Conservation (phyloP, 2,329 filamentous ascomycete species). For the Exophiala sp. region DNA sequence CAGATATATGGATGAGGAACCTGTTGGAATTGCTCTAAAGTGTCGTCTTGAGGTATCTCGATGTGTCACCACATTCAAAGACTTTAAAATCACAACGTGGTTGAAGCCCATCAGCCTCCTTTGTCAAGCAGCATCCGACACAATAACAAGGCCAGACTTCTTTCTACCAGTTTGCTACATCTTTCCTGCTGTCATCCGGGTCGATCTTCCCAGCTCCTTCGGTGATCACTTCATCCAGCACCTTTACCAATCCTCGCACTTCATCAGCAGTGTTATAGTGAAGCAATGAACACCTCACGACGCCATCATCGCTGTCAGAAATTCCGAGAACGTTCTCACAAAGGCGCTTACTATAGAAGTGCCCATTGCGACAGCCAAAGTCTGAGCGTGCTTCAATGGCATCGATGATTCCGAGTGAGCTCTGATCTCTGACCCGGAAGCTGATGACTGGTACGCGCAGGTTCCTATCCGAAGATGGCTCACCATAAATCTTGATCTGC, state of each 20-base stretch:
- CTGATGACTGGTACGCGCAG: slow-evolving; percentile 64
- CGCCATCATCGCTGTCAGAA: slow-evolving; percentile 55
- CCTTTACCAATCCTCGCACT: slow-evolving; percentile 27
- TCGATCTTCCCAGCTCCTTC: slow-evolving; percentile 22
- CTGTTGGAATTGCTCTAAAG: too few relatives aligned
- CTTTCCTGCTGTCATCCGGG: slow-evolving; percentile 18
- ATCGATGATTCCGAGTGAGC: slow-evolving; percentile 53
- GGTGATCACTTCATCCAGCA: slow-evolving; percentile 28
- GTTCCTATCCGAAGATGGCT: slow-evolving; percentile 45
- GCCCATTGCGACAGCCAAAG: slow-evolving; percentile 64
- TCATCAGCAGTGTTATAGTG: slow-evolving; percentile 63
- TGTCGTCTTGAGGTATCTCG: too few relatives aligned
- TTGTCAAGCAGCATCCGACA: too few relatives aligned
- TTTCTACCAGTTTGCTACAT: slow-evolving; percentile 22
- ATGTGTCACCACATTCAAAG: too few relatives aligned
- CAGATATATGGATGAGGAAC: too few relatives aligned
- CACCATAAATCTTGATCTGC: slow-evolving; percentile 59
- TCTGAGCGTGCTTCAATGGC: slow-evolving; percentile 57
- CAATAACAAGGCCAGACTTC: not conserved
- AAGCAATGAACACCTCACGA: slow-evolving; percentile 67
- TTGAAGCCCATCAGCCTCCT: too few relatives aligned
- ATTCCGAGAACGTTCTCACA: slow-evolving; percentile 58
- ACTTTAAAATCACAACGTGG: not conserved
- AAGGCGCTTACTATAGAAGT: slow-evolving; percentile 66
- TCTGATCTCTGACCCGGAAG: slow-evolving; percentile 59